These are phyloP conservation scores for Fusarium palustre DNA, from an alignment of 2,329 filamentous ascomycete species.

Conservation along the genomic window DNA sequence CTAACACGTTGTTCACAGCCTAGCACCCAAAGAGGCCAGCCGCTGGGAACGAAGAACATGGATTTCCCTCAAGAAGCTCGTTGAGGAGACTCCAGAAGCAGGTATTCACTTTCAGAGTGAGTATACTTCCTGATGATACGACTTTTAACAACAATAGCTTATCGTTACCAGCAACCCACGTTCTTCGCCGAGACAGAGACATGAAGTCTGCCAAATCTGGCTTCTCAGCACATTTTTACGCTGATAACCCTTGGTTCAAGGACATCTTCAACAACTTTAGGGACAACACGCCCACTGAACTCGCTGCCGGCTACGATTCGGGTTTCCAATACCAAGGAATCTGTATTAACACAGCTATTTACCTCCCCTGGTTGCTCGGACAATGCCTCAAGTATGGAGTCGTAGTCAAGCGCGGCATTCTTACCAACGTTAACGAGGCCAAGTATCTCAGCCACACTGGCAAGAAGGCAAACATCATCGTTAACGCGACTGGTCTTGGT, in stretches of 20 bases:
- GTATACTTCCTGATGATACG: neutral
- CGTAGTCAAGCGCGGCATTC: constrained; percentile 69
- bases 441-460: constrained; percentile 62
- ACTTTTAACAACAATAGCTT: no score
- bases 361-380: constrained; percentile 85
- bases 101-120: constrained; percentile 82
- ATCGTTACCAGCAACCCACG: constrained; percentile 56
- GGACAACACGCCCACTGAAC: constrained; percentile 65
- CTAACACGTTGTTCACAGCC: constrained; percentile 54
- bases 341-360: constrained; percentile 90
- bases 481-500: constrained; percentile 88
- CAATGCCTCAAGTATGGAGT: constrained; percentile 83
- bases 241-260: constrained; percentile 78
- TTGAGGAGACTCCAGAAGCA: constrained; percentile 76
- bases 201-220: constrained; percentile 55
- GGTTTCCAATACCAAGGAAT: constrained; percentile 83
- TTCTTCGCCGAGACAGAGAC: constrained; percentile 72
- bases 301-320: constrained; percentile 75
- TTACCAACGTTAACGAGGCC: constrained; percentile 79
- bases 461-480: constrained; percentile 70
- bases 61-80: constrained; percentile 69
- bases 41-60: constrained; percentile 74
- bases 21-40: constrained; percentile 51
- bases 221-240: constrained; percentile 48
- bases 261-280: constrained; percentile 77